Conservation (phyloP, 1,284 basidiomycete species). For the Ceratobasidium sp. region DNA sequence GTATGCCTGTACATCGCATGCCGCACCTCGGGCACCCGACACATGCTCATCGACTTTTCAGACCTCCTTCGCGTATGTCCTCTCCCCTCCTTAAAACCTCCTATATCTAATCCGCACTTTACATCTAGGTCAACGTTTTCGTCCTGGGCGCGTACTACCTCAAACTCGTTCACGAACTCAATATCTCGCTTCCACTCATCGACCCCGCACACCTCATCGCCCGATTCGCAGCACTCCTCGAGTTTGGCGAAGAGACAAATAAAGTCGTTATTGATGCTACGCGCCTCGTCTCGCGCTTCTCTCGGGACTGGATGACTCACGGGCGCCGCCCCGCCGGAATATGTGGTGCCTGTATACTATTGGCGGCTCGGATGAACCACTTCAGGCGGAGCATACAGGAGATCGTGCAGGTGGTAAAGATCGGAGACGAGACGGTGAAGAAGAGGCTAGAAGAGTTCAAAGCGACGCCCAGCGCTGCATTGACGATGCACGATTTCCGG, state of each 20-base stretch:
- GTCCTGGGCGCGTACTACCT: constrained; percentile 97
- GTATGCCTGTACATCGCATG: constrained; percentile 97
- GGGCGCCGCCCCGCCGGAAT: constrained; percentile 97
- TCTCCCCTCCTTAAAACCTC: constrained; percentile 16
- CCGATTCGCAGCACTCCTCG: constrained; percentile 94
- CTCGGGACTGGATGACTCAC: constrained; percentile 97
- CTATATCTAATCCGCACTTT: not conserved
- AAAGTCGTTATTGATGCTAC: constrained; percentile 94
- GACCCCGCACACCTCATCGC: constrained; percentile 98
- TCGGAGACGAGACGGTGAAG: constrained; percentile 92
- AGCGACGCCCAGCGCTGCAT: constrained; percentile 82
- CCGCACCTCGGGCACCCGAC: constrained; percentile 87
- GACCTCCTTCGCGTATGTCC: constrained; percentile 82
- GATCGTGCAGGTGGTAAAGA: constrained; percentile 98
- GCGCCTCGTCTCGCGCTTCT: constrained; percentile 93
- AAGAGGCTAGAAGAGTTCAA: constrained; percentile 98
- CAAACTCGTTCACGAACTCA: constrained; percentile 90
- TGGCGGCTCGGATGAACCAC: constrained; percentile 99
- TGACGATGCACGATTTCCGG: constrained; percentile 93
- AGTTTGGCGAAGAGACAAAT: constrained; percentile 94
- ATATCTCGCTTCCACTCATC: constrained; percentile 88
- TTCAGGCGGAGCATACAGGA: constrained; percentile 93
- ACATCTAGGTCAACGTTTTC: constrained; percentile 91
- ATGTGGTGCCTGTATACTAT: constrained; percentile 93
- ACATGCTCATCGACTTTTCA: constrained; percentile 99